Conservation (phyloP, 768 basidiomycete genomes). For the Obba rivulosa region DNA sequence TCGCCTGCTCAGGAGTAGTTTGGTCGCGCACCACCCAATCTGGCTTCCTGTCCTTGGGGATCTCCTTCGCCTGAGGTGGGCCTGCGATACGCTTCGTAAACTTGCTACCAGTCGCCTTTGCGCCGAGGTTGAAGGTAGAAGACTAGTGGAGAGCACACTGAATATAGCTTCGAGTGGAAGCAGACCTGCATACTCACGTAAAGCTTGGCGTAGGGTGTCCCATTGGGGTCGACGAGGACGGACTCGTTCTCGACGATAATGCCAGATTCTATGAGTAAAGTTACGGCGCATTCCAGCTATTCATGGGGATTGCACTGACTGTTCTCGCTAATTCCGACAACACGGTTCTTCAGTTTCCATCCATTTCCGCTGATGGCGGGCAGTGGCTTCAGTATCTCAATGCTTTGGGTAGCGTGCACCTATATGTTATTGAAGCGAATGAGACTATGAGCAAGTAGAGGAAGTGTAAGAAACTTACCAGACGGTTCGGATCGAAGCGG, state of each 20-base stretch:
- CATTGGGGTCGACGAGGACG: slow-evolving; percentile 56
- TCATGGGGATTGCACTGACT: slow-evolving; percentile 47
- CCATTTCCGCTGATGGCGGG: slow-evolving; percentile 72
- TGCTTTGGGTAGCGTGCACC: slow-evolving; percentile 78
- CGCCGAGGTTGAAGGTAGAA: slow-evolving; percentile 39
- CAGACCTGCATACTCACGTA: slow-evolving; percentile 24
- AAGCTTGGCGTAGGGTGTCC: slow-evolving; percentile 38
- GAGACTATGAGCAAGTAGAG: neutral
- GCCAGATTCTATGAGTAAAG: slow-evolving; percentile 51
- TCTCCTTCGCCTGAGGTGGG: slow-evolving; percentile 29
- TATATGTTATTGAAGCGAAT: slow-evolving; percentile 21
- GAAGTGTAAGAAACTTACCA: slow-evolving; percentile 38
- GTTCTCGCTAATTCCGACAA: slow-evolving; percentile 75
- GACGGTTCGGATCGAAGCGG: slow-evolving; percentile 58
- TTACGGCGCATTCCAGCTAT: neutral
- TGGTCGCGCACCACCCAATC: slow-evolving; percentile 36
- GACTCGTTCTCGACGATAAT: slow-evolving; percentile 66
- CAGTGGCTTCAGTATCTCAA: slow-evolving; percentile 75
- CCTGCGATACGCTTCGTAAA: slow-evolving; percentile 36
- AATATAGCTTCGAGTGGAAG: neutral
- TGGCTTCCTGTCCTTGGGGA: slow-evolving; percentile 34
- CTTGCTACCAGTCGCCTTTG: slow-evolving; percentile 31
- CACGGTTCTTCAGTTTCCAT: slow-evolving; percentile 66
- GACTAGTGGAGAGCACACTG: slow-evolving; percentile 18
- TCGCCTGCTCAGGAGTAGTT: slow-evolving; percentile 37